Evolutionary conservation across 2,329 filamentous ascomycete species (phyloP), one percentile per base, ranked within the genome.

Genomic region (Claviceps spartinae): DNA sequence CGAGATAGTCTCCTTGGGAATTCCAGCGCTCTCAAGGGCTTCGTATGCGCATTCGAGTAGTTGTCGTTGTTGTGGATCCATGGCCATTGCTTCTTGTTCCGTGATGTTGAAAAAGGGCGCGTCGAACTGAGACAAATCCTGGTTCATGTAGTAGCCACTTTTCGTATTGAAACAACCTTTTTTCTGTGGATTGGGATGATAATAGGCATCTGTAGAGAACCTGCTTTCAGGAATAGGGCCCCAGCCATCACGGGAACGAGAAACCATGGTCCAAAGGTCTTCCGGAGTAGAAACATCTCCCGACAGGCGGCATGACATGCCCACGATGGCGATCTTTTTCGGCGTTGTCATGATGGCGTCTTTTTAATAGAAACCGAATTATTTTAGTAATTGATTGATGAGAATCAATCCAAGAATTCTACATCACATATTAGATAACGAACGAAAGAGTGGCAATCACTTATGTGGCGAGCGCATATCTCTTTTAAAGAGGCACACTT

Each of bases 21-120:
- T 66, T 8, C 75, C 75, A 2, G 73, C 74, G 50, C 71, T 75
- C 57, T 79, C 76, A 6, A 78, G 63, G 0, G 74, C 74, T 58
- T 79, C 75, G 54, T 74, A 79, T 1, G 72, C 71, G 54, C 71
- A 74, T 59, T 78, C 75, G 2, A 78, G 65, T 14, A 76, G 64
- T 18, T 76, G 63, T 1, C 75, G 67, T 54, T 78, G 75, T 54
- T 78, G 75, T 0, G 76, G 76, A 49, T 79, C 76, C 71, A 78
- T 74, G 0, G 72, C 72, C 41, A 65, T 66, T 26, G 70, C 74
- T 59, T 77, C 72, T 54, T 73, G 71, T 55, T 71, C 67, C 0
- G 73, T 74, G 22, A 77, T 62, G 41, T 69, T 69, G 58, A 78
- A 77, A 58, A 78, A 78, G 0, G 72, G 72, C 0, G 74, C 73